Evolutionary conservation across 2,329 filamentous ascomycete genomes (phyloP), one percentile per base, ranked within the genome.

Genomic region (Fusarium bactridioides): DNA sequence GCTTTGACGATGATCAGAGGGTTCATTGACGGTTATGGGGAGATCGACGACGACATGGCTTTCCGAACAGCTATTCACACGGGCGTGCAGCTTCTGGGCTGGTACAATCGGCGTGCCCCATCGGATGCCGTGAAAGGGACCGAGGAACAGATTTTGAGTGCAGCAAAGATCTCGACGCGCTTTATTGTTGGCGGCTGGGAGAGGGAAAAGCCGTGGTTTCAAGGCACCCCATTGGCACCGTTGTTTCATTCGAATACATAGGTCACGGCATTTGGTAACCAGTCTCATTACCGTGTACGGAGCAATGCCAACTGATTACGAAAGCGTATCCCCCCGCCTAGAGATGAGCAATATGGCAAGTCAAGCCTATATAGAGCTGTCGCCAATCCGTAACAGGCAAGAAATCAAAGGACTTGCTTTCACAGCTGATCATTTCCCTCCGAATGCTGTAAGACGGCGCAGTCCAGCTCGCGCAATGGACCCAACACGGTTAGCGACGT

Each of bases 401-500:
- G 33, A 18, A 2, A 35, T 35, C 40, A 23, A 19, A 23, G 2
- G 45, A 4, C 15, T 23, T 18, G 15, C 9, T 4, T 11, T 25
- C 23, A 7, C 18, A 16, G 15, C 13, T 7, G 41, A 35, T 47
- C 38, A 11, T 33, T 5, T 16, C 18, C 10, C 9, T 29, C 53
- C 12, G 3, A 4, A 25, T 15, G 37, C 21, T 53, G 56, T 51
- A 15, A 68, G 64, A 47, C 25, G 58, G 33, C 27, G 31, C n/a
- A 64, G 40, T 25, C 7, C 48, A 29, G 43, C 66, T 69, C 67
- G 66, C 53, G 7, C 66, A 69, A 70, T 70, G 35, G 38, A 55
- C 67, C 38, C 1, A n/a, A 44, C 43, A 2, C 6, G 31, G 67
- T 40, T 69, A 69, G 67, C 47, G 53, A 11, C 15, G 15, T 5